Conservation (phyloP, 345 rosid genomes). For the Anacardium occidentale region DNA sequence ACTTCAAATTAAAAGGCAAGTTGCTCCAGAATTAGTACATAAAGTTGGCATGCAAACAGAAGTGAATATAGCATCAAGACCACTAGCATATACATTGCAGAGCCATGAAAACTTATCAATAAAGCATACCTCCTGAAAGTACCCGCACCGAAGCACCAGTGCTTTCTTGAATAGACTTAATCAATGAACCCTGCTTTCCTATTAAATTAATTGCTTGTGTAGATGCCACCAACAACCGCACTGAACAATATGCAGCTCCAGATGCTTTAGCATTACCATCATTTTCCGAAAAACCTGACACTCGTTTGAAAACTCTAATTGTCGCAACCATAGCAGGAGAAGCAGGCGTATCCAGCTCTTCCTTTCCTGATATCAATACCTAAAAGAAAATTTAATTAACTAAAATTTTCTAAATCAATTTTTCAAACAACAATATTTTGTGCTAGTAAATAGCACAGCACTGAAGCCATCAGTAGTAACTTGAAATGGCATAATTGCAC, state of each 20-base stretch:
- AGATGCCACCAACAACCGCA: conserved; percentile 72
- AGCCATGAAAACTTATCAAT: conserved; percentile 15
- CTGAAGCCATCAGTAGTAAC: not conserved
- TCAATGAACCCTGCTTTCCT: conserved; percentile 84
- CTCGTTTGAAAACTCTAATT: conserved; percentile 49
- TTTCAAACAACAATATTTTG: not conserved
- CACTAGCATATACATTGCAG: not conserved
- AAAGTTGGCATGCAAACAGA: not conserved
- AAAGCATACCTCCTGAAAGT: conserved; percentile 58
- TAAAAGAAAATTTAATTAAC: conserved; percentile 12
- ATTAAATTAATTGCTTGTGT: conserved; percentile 85
- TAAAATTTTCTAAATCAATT: no score
- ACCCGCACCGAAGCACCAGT: conserved; percentile 78
- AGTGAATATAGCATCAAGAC: not conserved
- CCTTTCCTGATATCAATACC: conserved; percentile 63
- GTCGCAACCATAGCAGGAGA: conserved; percentile 67
- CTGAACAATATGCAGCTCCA: conserved; percentile 52
- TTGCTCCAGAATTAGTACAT: not conserved
- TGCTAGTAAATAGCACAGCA: no score
- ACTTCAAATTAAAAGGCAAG: not conserved
- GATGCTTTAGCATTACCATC: conserved; percentile 31
- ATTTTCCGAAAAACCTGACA: conserved; percentile 42
- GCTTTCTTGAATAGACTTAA: conserved; percentile 80
- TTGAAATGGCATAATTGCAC: not conserved
- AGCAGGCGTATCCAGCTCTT: conserved; percentile 46